phyloP scores from a whole-genome alignment of 257 asterid genomes.

The Henckelia pumila region DNA sequence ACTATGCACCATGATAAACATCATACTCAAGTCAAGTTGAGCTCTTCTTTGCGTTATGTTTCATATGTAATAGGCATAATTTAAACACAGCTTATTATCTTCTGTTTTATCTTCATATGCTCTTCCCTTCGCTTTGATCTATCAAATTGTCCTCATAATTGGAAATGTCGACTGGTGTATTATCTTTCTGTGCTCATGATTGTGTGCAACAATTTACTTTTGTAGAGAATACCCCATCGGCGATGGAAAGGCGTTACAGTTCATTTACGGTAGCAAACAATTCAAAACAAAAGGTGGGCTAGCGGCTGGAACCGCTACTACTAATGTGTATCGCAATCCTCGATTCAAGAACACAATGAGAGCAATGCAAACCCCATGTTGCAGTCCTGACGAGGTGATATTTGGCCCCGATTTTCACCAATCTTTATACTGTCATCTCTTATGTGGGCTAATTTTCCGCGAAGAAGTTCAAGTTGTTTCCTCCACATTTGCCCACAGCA shows the following conservation, averaged over 20 bases:
- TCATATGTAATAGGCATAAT: not conserved
- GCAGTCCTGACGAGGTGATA: constrained; percentile 95
- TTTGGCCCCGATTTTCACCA: constrained; percentile 89
- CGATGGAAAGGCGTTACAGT: constrained; percentile 79
- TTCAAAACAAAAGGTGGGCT: constrained; percentile 94
- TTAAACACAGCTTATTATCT: not conserved
- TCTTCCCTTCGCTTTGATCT: not conserved
- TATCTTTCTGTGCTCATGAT: constrained; percentile 2
- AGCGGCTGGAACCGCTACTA: constrained; percentile 92
- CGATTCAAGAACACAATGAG: constrained; percentile 76
- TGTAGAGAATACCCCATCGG: constrained; percentile 70
- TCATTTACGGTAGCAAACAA: constrained; percentile 88
- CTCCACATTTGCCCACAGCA: constrained; percentile 88
- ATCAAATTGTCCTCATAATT: not conserved
- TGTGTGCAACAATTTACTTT: constrained; percentile 1
- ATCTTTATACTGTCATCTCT: constrained; percentile 80
- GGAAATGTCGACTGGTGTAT: not conserved
- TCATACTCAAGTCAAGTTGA: not conserved
- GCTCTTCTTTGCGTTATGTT: constrained; percentile 1
- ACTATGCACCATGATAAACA: not conserved
- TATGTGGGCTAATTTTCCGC: constrained; percentile 70
- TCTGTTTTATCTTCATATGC: not conserved
- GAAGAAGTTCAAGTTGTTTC: constrained; percentile 76
- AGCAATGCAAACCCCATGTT: constrained; percentile 78
- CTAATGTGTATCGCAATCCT: constrained; percentile 68